Percentiles rank a stretch among this genome's conserved stretches.
phyloP scores from a whole-genome alignment of 202 grass and related monocot genomes.

The Brachypodium distachyon region DNA sequence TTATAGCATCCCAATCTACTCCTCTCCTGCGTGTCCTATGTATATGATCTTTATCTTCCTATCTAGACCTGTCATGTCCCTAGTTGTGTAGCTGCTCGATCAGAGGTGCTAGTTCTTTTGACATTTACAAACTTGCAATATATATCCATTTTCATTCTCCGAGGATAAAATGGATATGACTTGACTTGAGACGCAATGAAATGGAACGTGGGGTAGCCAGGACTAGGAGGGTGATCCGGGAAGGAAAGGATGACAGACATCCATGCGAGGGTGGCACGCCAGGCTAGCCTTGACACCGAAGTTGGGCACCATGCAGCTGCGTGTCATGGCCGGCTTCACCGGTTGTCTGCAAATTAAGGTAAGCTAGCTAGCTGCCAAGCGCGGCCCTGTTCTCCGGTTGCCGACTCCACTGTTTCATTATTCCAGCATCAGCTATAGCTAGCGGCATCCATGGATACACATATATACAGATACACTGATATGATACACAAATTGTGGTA shows the following conservation, averaged over 20 bases:
- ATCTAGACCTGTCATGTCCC: background rate
- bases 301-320: too few relatives aligned
- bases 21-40: background rate
- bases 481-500: too few relatives aligned
- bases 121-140: too few relatives aligned
- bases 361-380: background rate
- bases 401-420: slow-evolving; percentile 13
- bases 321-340: background rate
- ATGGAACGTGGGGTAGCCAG: background rate
- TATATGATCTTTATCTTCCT: background rate
- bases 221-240: too few relatives aligned
- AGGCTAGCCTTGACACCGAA: too few relatives aligned
- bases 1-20: background rate
- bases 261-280: too few relatives aligned
- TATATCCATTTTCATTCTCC: too few relatives aligned
- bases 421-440: slow-evolving; percentile 15
- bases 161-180: too few relatives aligned
- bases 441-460: background rate
- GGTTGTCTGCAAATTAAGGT: background rate
- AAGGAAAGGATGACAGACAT: background rate
- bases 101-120: too few relatives aligned
- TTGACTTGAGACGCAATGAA: background rate
- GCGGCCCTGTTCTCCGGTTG: background rate
- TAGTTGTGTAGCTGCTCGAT: too few relatives aligned
- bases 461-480: background rate